phyloP scores from a whole-genome alignment of 1,284 basidiomycete species.

The Papiliotrema nemorosa region DNA sequence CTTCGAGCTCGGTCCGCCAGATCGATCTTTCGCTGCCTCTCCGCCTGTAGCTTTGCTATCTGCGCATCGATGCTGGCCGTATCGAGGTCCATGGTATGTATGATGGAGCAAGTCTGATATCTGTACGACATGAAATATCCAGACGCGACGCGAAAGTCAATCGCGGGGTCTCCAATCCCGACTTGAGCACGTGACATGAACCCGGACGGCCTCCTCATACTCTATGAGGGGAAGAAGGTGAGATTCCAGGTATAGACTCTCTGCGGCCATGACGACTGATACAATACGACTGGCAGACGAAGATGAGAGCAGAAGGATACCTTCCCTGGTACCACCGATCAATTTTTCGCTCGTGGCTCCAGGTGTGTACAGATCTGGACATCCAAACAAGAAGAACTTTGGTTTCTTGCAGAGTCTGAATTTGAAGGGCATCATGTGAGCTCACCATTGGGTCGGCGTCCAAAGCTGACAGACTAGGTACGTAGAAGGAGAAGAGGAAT shows the following conservation, averaged over 20 bases:
- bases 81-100: constrained; percentile 16
- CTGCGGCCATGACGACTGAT: too few species aligned
- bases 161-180: neutral
- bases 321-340: constrained; percentile 46
- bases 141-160: neutral
- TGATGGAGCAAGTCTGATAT: neutral
- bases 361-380: constrained; percentile 46
- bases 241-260: too few species aligned
- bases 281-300: neutral
- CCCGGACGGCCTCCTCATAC: neutral
- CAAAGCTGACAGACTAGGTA: constrained; percentile 22
- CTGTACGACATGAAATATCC: neutral
- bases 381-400: constrained; percentile 49
- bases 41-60: constrained; percentile 33
- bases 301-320: neutral
- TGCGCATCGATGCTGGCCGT: constrained; percentile 33
- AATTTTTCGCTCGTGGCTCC: constrained; percentile 50
- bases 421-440: constrained; percentile 45
- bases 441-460: neutral
- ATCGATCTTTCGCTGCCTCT: constrained; percentile 16
- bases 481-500: constrained; percentile 35
- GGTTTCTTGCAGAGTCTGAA: constrained; percentile 42
- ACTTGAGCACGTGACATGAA: neutral
- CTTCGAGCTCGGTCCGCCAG: constrained; percentile 14
- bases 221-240: neutral